Base-by-base conservation (phyloP, 176 grass and related monocot species). In the Avena eriantha region DNA sequence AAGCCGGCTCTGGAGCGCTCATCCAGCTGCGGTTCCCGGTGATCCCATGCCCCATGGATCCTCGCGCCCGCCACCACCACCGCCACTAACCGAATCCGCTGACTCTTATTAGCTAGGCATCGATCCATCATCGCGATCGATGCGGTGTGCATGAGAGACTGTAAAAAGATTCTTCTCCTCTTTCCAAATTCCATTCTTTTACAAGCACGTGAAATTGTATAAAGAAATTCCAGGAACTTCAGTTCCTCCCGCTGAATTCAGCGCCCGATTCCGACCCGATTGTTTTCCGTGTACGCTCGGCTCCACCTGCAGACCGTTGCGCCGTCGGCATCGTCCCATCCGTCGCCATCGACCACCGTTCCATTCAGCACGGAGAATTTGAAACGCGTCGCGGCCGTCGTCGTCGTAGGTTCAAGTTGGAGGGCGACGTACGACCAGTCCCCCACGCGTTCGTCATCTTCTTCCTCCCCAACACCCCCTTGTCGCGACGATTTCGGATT, bases 131-230 rank as follows among this genome's bases (percentile, higher is more conserved):
- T 41, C 56, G 12, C 59, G 21, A 53, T 70, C 46, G 29, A 69
- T 18, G 29, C 22, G 34, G 81, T 72, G 66, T 72, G 81, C 65
- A 18, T 50, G 46, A n/a, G 48, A 82, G 46, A 80, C 23, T 68
- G 63, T 82, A 50, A 82, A 53, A 82, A 54, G 46, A 26, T 36
- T 57, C 56, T 64, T 64, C 51, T 47, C 45, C 45, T 14, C 1
- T 35, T 57, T 63, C 48, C 3, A 50, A 53, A 55, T 54, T 10
- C 8, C 29, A 46, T 47, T 17, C 9, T 31, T 22, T 13, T 2
- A 4, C 35, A 2, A 80, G 8, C 43, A 46, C 43, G 8, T 9
- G 12, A 71, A 71, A 71, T 2, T 36, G 49, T 57, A 71, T 23
- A 29, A 71, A 2, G 15, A 78, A 41, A 63, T 46, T 18, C 10